Conservation (phyloP, 1,284 basidiomycete genomes). For the Cutaneotrichosporon sp. region DNA sequence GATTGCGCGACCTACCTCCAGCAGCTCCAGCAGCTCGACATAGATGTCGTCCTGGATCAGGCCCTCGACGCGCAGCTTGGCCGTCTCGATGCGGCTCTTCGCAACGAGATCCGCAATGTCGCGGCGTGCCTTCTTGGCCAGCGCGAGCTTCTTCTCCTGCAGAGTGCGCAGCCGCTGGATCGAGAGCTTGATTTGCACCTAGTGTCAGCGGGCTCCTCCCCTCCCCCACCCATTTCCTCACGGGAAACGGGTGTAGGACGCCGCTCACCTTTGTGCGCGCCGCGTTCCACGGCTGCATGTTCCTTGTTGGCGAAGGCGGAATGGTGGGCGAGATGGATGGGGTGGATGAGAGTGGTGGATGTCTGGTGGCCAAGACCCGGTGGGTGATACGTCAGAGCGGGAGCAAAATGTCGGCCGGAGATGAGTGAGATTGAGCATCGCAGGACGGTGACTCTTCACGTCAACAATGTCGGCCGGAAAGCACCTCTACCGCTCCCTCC, state of each 20-base stretch:
- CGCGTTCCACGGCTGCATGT: slow-evolving; percentile 46
- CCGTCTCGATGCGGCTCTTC: slow-evolving; percentile 51
- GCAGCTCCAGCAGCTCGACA: slow-evolving; percentile 78
- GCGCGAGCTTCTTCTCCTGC: slow-evolving; percentile 90
- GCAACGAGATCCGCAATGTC: slow-evolving; percentile 54
- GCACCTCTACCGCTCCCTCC: slow-evolving; percentile 49
- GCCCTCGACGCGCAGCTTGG: slow-evolving; percentile 49
- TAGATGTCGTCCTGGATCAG: slow-evolving; percentile 55
- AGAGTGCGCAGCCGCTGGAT: slow-evolving; percentile 86
- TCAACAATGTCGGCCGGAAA: slow-evolving; percentile 20
- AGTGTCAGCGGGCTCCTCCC: background rate
- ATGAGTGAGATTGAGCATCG: background rate
- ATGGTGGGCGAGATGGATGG: background rate
- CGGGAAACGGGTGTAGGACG: too few relatives aligned
- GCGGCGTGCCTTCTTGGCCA: slow-evolving; percentile 67
- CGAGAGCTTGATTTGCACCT: slow-evolving; percentile 62
- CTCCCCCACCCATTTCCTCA: too few relatives aligned
- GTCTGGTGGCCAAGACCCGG: too few relatives aligned
- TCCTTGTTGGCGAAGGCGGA: background rate
- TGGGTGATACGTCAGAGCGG: slow-evolving; percentile 11
- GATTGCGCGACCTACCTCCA: slow-evolving; percentile 60
- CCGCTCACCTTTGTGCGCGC: slow-evolving; percentile 37
- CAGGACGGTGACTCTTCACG: background rate
- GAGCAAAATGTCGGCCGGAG: slow-evolving; percentile 17
- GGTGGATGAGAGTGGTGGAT: too few relatives aligned